Percentiles rank a stretch among this genome's conserved stretches.
Conservation (phyloP, 2,329 filamentous ascomycete species). For the Cladosporium sp. region DNA sequence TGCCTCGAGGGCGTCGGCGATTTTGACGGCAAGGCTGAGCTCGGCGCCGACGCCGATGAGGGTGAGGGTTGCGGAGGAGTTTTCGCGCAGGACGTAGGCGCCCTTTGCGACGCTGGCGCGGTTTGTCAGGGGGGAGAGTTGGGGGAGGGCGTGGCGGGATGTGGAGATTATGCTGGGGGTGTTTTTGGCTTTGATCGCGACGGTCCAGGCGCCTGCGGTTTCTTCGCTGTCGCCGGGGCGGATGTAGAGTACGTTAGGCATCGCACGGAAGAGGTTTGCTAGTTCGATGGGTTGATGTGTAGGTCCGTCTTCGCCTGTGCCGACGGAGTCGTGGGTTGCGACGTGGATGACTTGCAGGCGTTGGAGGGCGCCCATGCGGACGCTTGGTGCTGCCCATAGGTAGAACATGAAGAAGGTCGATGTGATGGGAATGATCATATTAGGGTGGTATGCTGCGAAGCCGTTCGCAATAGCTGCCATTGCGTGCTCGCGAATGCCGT, state of each 20-base stretch:
- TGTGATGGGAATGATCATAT: conserved; percentile 42
- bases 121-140: conserved; percentile 39
- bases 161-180: conserved; percentile 49
- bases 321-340: conserved; percentile 44
- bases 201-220: conserved; percentile 46
- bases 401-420: conserved; percentile 44
- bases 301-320: conserved; percentile 42
- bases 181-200: conserved; percentile 43
- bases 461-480: conserved; percentile 57
- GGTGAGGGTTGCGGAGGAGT: conserved; percentile 45
- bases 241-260: conserved; percentile 44
- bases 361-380: conserved; percentile 44
- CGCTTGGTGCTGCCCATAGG: conserved; percentile 42
- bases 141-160: conserved; percentile 46
- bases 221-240: conserved; percentile 42
- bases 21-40: conserved; percentile 50
- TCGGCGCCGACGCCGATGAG: conserved; percentile 55
- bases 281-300: conserved; percentile 44
- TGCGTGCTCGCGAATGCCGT: conserved; percentile 63
- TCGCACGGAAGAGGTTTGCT: conserved; percentile 40
- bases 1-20: conserved; percentile 42
- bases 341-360: conserved; percentile 42
- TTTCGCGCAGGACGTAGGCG: conserved; percentile 46
- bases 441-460: conserved; percentile 41
- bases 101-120: conserved; percentile 44